These are phyloP conservation scores for Thalassiosira profunda DNA, from an alignment of 108 stramenopile species.

Conservation along the genomic window DNA sequence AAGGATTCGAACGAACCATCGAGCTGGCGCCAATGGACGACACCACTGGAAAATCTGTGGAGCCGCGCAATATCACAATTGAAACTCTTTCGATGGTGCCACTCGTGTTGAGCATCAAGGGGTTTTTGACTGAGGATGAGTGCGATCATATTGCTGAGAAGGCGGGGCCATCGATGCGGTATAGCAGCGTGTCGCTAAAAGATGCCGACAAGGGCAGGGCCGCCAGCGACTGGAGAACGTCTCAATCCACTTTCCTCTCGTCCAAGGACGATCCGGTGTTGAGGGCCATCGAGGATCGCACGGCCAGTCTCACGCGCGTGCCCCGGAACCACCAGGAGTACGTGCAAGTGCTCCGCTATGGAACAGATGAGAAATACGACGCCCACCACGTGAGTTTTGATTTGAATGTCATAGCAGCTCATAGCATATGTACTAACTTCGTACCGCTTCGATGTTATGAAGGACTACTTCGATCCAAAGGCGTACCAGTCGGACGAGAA, in stretches of 20 bases:
- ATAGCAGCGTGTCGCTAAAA: constrained; percentile 80
- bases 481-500: constrained; percentile 44
- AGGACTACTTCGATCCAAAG: constrained; percentile 73
- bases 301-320: constrained; percentile 66
- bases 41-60: neutral
- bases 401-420: no score
- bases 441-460: no score
- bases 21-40: constrained; percentile 9
- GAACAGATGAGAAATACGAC: constrained; percentile 71
- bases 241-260: constrained; percentile 72
- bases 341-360: constrained; percentile 78
- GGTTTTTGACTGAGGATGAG: constrained; percentile 77
- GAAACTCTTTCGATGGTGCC: constrained; percentile 64
- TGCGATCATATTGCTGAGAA: constrained; percentile 73
- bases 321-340: constrained; percentile 77
- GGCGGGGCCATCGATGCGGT: constrained; percentile 70
- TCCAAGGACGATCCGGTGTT: constrained; percentile 42
- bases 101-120: constrained; percentile 67
- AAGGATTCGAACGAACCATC: constrained; percentile 64
- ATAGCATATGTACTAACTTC: no score
- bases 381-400: constrained; percentile 85
- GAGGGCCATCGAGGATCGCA: constrained; percentile 62
- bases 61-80: constrained; percentile 37
- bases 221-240: constrained; percentile 91
- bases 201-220: constrained; percentile 86